Evolutionary conservation across 2,329 filamentous ascomycete species (phyloP).

Genomic region (Fonsecaea pedrosoi): DNA sequence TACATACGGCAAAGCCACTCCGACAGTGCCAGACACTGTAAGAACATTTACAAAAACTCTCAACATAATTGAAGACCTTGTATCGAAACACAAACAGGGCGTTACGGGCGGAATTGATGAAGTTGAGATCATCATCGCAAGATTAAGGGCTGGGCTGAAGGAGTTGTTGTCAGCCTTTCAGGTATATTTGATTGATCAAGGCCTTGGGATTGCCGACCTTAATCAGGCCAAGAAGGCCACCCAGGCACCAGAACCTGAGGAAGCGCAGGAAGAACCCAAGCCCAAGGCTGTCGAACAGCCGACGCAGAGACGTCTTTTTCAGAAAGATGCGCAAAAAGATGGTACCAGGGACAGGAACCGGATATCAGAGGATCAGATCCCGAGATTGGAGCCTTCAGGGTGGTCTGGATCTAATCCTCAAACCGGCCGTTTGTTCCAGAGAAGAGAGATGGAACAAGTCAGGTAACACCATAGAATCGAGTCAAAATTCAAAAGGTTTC

Average conservation of each 20-base stretch:
- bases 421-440: slow-evolving; percentile 20
- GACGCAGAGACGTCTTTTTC: slow-evolving; percentile 22
- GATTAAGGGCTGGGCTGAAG: slow-evolving; percentile 69
- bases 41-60: slow-evolving; percentile 74
- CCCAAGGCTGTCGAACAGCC: slow-evolving; percentile 12
- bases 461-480: slow-evolving; percentile 16
- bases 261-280: slow-evolving; percentile 15
- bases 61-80: slow-evolving; percentile 72
- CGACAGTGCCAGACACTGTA: slow-evolving; percentile 77
- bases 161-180: slow-evolving; percentile 75
- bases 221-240: slow-evolving; percentile 72
- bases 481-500: slow-evolving; percentile 2
- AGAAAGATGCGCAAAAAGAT: slow-evolving; percentile 16
- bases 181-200: slow-evolving; percentile 73
- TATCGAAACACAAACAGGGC: slow-evolving; percentile 63
- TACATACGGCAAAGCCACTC: slow-evolving; percentile 82
- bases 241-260: slow-evolving; percentile 35
- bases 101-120: slow-evolving; percentile 55
- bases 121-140: slow-evolving; percentile 72
- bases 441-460: slow-evolving; percentile 37
- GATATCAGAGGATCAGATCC: not conserved
- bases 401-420: slow-evolving; percentile 8
- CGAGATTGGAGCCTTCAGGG: not conserved
- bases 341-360: not conserved
- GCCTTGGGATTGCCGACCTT: slow-evolving; percentile 73